Conservation (phyloP, 306 rosid species). For the Luffa aegyptiaca region DNA sequence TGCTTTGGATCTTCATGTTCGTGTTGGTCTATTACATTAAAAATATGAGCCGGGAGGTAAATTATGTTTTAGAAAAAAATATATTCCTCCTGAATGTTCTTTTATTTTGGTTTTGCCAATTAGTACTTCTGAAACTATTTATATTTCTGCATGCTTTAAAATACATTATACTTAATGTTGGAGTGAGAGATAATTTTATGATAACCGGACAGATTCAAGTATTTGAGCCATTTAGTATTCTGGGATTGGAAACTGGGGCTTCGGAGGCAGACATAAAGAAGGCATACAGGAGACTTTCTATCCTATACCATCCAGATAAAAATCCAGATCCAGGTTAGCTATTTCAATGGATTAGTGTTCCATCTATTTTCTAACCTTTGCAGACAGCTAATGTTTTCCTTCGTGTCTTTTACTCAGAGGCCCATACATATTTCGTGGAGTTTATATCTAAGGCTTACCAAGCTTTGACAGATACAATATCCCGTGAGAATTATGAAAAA, state of each 20-base stretch:
- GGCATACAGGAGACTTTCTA: constrained; percentile 81
- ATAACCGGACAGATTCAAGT: constrained; percentile 48
- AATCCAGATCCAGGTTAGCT: constrained; percentile 93
- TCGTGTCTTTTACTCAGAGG: constrained; percentile 33
- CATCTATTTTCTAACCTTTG: constrained; percentile 1
- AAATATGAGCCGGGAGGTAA: constrained; percentile 80
- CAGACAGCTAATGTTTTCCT: background rate
- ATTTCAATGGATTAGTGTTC: constrained; percentile 21
- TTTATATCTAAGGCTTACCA: constrained; percentile 90
- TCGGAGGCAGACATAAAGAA: constrained; percentile 67
- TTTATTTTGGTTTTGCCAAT: background rate
- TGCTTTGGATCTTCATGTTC: constrained; percentile 85
- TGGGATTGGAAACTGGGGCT: constrained; percentile 77
- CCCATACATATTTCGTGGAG: constrained; percentile 79
- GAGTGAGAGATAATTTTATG: background rate
- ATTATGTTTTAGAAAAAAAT: background rate
- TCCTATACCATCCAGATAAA: constrained; percentile 93
- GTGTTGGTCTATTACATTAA: constrained; percentile 78
- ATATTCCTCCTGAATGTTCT: background rate
- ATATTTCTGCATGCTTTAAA: background rate
- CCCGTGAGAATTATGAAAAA: constrained; percentile 90
- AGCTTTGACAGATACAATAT: constrained; percentile 78
- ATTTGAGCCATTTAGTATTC: constrained; percentile 84
- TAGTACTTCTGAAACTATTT: background rate
- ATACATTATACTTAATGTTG: background rate